A percentile compares a stretch with the other conserved stretches of the same genome.
Conservation (phyloP, 352 stramenopile genomes). For the Globisporangium iwayamae region DNA sequence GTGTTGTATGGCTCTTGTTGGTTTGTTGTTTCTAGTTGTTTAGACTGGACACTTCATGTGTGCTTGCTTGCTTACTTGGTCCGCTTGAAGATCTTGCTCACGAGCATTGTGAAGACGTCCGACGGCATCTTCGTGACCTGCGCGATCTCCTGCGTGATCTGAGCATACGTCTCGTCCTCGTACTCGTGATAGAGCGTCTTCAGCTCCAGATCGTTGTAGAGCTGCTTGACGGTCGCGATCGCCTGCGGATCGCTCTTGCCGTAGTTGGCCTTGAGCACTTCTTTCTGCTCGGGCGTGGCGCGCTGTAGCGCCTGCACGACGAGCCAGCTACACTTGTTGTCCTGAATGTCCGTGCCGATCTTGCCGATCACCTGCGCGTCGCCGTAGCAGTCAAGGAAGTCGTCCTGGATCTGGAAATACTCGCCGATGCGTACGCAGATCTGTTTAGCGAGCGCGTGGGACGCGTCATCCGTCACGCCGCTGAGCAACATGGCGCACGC, state of each 20-base stretch:
- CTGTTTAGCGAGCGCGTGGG: constrained; percentile 85
- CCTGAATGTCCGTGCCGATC: constrained; percentile 98
- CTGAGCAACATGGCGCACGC: constrained; percentile 89
- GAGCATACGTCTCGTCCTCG: constrained; percentile 91
- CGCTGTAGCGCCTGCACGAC: constrained; percentile 92
- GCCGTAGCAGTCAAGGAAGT: constrained; percentile 98
- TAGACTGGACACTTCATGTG: too few relatives aligned
- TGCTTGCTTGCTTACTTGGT: constrained; percentile 75
- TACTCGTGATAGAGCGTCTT: constrained; percentile 88
- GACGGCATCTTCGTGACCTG: constrained; percentile 84
- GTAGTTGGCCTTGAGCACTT: constrained; percentile 91
- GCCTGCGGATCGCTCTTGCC: constrained; percentile 77
- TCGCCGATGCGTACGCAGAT: constrained; percentile 97
- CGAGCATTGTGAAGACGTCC: constrained; percentile 91
- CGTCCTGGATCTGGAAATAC: constrained; percentile 99
- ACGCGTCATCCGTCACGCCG: constrained; percentile 76
- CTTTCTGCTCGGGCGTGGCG: constrained; percentile 68
- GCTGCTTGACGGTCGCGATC: constrained; percentile 88
- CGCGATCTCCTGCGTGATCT: constrained; percentile 77
- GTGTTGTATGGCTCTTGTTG: background rate
- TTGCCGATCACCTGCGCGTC: constrained; percentile 92
- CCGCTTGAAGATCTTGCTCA: constrained; percentile 97
- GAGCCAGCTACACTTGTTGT: constrained; percentile 99
- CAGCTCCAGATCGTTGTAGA: constrained; percentile 94
- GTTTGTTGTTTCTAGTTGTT: too few relatives aligned